Evolutionary conservation across 179 eudicot genomes (phyloP), one percentile per base, ranked within the genome.

Genomic region (Corrigiola litoralis): DNA sequence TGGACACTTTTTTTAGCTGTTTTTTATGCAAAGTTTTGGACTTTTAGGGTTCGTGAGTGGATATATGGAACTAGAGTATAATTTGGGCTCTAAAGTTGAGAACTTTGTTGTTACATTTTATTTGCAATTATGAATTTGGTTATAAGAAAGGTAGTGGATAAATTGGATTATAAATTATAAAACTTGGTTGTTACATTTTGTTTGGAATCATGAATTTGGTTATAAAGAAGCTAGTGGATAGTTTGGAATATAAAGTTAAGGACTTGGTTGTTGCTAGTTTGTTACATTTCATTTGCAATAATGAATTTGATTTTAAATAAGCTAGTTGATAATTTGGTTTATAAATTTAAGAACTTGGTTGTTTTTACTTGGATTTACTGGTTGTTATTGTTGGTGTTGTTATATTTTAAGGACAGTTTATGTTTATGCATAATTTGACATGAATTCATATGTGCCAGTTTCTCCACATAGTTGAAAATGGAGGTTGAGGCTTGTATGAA

Each of bases 401-500:
- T 6, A 20, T 1, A 16, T 16, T 36, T 61, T 65, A 12, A 40
- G 59, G 61, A 24, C 6, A 54, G 49, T 69, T 65, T 31, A 47
- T 27, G 16, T 65, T 34, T 59, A 5, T 47, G 75, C 51, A 9
- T 29, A 29, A 47, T 29, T 69, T 73, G 66, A 61, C 44, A 52
- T 65, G 41, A 32, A 14, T 72, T 57, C 60, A 23, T 73, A 57
- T 66, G 70, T 34, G n/a, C 29, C 51, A 55, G 55, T 76, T 67
- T 73, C 33, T 52, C 21, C 10, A 12, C 58, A 38, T 79, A 79
- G 78, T 47, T 60, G 79, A 38, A 20, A 56, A 80, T 80, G 84
- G 74, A 67, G 40, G 81, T 80, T 23, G 72, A 80, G 75, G 79
- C 84, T 63, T 70, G 67, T 77, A 38, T 68, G 71, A 73, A 66